Conservation (phyloP, 129 eudicot species). For the Flaveria brownii region DNA sequence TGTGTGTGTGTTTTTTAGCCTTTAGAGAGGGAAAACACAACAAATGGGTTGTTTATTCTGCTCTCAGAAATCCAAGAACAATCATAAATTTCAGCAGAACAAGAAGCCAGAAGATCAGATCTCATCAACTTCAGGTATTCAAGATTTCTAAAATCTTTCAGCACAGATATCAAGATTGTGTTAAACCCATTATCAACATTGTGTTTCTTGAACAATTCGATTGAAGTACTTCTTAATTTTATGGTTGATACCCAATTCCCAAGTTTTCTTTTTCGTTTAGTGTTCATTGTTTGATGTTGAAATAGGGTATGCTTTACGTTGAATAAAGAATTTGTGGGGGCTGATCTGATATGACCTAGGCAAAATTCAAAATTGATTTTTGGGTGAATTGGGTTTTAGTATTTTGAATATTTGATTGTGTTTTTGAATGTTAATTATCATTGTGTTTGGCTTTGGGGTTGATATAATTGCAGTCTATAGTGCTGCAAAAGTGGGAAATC, state of each 20-base stretch:
- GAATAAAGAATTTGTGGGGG: slow-evolving; percentile 32
- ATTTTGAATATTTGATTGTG: background rate
- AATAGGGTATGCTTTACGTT: slow-evolving; percentile 28
- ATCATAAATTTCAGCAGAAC: slow-evolving; percentile 41
- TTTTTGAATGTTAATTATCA: background rate
- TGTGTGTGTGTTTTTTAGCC: slow-evolving; percentile 10
- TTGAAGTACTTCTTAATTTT: background rate
- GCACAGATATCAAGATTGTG: too few species aligned
- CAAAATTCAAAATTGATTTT: background rate
- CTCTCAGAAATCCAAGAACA: slow-evolving; percentile 62
- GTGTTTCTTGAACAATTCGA: slow-evolving; percentile 19
- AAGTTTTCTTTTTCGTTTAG: background rate
- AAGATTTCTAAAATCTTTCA: background rate
- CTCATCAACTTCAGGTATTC: slow-evolving; percentile 67
- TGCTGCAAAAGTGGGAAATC: slow-evolving; percentile 25
- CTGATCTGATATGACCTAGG: slow-evolving; percentile 36
- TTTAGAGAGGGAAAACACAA: slow-evolving; percentile 31
- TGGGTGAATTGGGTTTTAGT: slow-evolving; percentile 15
- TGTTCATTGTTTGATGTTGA: background rate
- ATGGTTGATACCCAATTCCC: background rate
- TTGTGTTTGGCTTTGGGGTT: background rate
- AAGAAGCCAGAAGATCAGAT: slow-evolving; percentile 75
- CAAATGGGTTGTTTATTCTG: slow-evolving; percentile 73
- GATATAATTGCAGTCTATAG: slow-evolving; percentile 14
- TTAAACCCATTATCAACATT: slow-evolving; percentile 33